Evolutionary conservation across 2,329 filamentous ascomycete genomes (phyloP).

Genomic region (Colletotrichum tropicicola): DNA sequence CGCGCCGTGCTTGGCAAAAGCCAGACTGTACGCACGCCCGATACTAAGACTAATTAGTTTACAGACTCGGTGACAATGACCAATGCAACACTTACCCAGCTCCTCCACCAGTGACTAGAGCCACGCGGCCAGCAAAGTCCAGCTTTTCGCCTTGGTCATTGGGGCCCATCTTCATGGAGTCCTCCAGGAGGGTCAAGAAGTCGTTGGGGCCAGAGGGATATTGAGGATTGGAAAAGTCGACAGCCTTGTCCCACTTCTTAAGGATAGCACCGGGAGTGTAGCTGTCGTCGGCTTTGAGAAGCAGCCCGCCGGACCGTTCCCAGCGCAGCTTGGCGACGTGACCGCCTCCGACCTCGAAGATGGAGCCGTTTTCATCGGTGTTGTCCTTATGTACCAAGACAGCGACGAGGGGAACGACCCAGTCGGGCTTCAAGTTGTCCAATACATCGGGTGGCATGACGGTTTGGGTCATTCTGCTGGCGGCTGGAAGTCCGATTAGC

Average conservation of each 20-base stretch:
- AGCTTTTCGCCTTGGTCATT: slow-evolving; percentile 78
- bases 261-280: slow-evolving; percentile 90
- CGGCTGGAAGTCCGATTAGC: slow-evolving; percentile 60
- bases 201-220: slow-evolving; percentile 88
- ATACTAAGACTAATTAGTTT: slow-evolving; percentile 62
- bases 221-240: slow-evolving; percentile 84
- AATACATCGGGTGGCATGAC: slow-evolving; percentile 95
- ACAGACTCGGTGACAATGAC: not conserved
- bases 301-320: slow-evolving; percentile 89
- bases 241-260: slow-evolving; percentile 88
- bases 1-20: slow-evolving; percentile 85
- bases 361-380: slow-evolving; percentile 82
- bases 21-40: slow-evolving; percentile 87
- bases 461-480: slow-evolving; percentile 94
- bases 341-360: slow-evolving; percentile 94
- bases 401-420: slow-evolving; percentile 93
- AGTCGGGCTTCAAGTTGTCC: slow-evolving; percentile 86
- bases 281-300: slow-evolving; percentile 87
- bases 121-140: slow-evolving; percentile 86
- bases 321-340: slow-evolving; percentile 93
- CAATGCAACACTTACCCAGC: slow-evolving; percentile 69
- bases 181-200: slow-evolving; percentile 86
- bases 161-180: slow-evolving; percentile 79
- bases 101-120: slow-evolving; percentile 86
- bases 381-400: slow-evolving; percentile 88